Evolutionary conservation across 805 yeast species (phyloP).

Genomic region (Metschnikowia sp.): DNA sequence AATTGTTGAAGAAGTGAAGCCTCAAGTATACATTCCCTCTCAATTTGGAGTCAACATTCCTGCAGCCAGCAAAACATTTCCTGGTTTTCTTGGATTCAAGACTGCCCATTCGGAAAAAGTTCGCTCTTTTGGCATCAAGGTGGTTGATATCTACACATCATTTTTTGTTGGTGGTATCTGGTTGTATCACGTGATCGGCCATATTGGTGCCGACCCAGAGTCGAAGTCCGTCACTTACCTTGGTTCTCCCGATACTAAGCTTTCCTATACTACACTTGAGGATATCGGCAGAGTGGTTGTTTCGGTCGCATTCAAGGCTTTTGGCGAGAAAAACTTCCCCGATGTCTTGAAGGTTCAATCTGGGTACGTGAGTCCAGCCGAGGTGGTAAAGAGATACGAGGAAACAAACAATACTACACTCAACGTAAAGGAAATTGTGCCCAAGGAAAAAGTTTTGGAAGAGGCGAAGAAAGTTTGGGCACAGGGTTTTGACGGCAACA

Average conservation of each 20-base stretch:
- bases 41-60: constrained; percentile 42
- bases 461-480: constrained; percentile 27
- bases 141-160: constrained; percentile 41
- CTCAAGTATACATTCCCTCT: constrained; percentile 38
- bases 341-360: constrained; percentile 43
- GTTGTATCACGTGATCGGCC: constrained; percentile 20
- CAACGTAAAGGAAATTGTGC: constrained; percentile 23
- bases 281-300: constrained; percentile 49
- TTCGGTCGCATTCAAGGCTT: constrained; percentile 28
- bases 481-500: constrained; percentile 27
- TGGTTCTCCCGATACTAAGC: constrained; percentile 37
- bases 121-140: constrained; percentile 45
- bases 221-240: constrained; percentile 34
- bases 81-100: constrained; percentile 36
- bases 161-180: constrained; percentile 32
- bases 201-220: constrained; percentile 34
- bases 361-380: constrained; percentile 35
- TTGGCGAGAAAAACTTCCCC: constrained; percentile 34
- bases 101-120: constrained; percentile 34
- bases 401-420: constrained; percentile 29
- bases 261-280: constrained; percentile 14
- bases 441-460: constrained; percentile 26
- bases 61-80: constrained; percentile 24
- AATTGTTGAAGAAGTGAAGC: constrained; percentile 38
- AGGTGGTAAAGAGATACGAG: constrained; percentile 41